Evolutionary conservation across 345 rosid genomes (phyloP).

Genomic region (Salix caprea): DNA sequence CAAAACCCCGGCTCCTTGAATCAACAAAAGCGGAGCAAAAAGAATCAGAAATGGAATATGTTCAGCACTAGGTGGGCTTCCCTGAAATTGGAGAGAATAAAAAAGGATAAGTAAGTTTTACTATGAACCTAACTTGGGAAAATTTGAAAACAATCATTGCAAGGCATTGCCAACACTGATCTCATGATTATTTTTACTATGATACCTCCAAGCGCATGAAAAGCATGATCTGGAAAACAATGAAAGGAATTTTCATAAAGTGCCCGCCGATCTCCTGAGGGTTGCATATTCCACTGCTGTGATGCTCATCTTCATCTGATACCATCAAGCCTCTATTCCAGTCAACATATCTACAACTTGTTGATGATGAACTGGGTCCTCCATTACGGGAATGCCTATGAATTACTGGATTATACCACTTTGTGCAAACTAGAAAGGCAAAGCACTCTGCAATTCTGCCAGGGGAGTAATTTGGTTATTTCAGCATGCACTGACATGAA

Average conservation of each 20-base stretch:
- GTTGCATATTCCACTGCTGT: slow-evolving; percentile 48
- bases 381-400: slow-evolving; percentile 53
- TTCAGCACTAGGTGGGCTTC: slow-evolving; percentile 71
- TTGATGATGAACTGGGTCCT: slow-evolving; percentile 54
- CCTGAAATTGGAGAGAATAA: slow-evolving; percentile 38
- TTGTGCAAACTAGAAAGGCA: slow-evolving; percentile 85
- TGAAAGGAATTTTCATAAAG: slow-evolving; percentile 75
- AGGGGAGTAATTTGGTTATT: slow-evolving; percentile 16
- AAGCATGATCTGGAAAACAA: slow-evolving; percentile 67
- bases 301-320: slow-evolving; percentile 54
- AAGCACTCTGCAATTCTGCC: slow-evolving; percentile 89
- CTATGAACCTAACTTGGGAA: slow-evolving; percentile 7
- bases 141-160: background rate
- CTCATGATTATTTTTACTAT: no score
- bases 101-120: background rate
- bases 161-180: slow-evolving; percentile 1
- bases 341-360: slow-evolving; percentile 52
- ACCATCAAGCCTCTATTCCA: slow-evolving; percentile 65
- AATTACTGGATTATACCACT: slow-evolving; percentile 86
- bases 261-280: slow-evolving; percentile 90
- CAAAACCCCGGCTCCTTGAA: slow-evolving; percentile 82
- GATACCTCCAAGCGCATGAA: slow-evolving; percentile 89
- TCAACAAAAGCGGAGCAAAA: slow-evolving; percentile 63
- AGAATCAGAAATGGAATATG: slow-evolving; percentile 45
- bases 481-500: background rate